Evolutionary conservation across 441 rosid genomes (phyloP).

Genomic region (Melastoma candidum): DNA sequence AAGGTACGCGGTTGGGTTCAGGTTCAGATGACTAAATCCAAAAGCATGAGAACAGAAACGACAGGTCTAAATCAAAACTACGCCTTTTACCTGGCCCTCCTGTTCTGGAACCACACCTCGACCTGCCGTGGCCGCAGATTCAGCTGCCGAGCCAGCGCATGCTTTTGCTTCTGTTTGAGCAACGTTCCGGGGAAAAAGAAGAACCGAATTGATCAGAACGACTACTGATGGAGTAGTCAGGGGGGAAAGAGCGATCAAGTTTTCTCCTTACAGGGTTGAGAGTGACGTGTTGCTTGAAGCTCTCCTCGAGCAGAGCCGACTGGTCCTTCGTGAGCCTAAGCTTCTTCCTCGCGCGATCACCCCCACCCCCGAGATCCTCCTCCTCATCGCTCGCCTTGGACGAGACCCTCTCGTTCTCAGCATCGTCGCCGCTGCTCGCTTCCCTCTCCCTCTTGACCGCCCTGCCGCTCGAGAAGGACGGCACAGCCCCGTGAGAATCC

Average conservation of each 20-base stretch:
- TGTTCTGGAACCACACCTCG: conserved; percentile 70
- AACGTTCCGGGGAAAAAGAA: not conserved
- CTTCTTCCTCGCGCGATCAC: conserved; percentile 47
- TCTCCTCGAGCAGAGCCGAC: conserved; percentile 54
- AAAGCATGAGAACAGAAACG: too few relatives aligned
- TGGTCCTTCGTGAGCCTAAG: conserved; percentile 63
- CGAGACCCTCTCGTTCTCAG: conserved; percentile 48
- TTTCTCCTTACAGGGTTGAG: conserved; percentile 47
- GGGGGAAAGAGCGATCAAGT: not conserved
- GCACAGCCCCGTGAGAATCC: conserved; percentile 48
- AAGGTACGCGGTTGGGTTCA: not conserved
- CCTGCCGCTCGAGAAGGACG: conserved; percentile 72
- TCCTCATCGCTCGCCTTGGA: conserved; percentile 49
- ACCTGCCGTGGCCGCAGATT: conserved; percentile 60
- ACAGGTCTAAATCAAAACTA: not conserved
- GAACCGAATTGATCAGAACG: not conserved
- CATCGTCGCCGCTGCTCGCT: conserved; percentile 55
- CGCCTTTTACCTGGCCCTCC: conserved; percentile 50
- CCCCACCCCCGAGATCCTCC: conserved; percentile 24
- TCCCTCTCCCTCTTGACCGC: conserved; percentile 52
- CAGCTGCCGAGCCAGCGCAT: conserved; percentile 52
- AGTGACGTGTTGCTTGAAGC: conserved; percentile 63
- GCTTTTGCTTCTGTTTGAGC: conserved; percentile 41
- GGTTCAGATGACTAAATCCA: too few relatives aligned
- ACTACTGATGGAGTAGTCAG: not conserved